These are phyloP conservation scores for Olyra latifolia DNA, from an alignment of 176 grass and related monocot genomes.

Conservation along the genomic window DNA sequence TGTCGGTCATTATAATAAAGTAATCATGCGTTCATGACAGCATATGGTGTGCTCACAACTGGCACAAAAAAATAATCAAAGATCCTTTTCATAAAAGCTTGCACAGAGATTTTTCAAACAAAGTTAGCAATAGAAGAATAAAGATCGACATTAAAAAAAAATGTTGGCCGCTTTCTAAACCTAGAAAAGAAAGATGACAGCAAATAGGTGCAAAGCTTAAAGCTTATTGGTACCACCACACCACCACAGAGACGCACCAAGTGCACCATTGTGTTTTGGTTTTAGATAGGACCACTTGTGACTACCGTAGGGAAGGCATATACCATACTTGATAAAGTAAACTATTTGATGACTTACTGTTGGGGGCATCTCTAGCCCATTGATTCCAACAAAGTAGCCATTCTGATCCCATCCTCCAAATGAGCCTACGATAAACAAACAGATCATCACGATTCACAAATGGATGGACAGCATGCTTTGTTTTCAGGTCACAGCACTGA, in stretches of 20 bases:
- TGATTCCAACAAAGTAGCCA: constrained; percentile 54
- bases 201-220: constrained; percentile 47
- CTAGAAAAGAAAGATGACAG: constrained; percentile 40
- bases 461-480: background rate
- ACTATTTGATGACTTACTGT: constrained; percentile 53
- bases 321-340: constrained; percentile 18
- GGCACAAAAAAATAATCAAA: constrained; percentile 4
- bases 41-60: constrained; percentile 22
- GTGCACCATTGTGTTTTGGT: constrained; percentile 20
- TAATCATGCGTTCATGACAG: constrained; percentile 15
- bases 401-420: constrained; percentile 71
- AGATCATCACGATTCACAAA: constrained; percentile 20
- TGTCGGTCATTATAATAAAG: background rate
- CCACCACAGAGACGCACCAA: constrained; percentile 30
- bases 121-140: constrained; percentile 33
- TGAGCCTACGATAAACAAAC: constrained; percentile 42
- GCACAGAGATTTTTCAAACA: constrained; percentile 12
- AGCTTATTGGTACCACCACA: constrained; percentile 39
- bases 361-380: constrained; percentile 62
- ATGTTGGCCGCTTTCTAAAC: constrained; percentile 34
- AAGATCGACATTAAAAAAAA: constrained; percentile 20
- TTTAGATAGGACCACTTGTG: constrained; percentile 33
- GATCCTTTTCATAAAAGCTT: background rate
- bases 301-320: constrained; percentile 29
- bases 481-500: constrained; percentile 6